Evolutionary conservation across 2,329 filamentous ascomycete species (phyloP).

Genomic region (Xylariales sp.): DNA sequence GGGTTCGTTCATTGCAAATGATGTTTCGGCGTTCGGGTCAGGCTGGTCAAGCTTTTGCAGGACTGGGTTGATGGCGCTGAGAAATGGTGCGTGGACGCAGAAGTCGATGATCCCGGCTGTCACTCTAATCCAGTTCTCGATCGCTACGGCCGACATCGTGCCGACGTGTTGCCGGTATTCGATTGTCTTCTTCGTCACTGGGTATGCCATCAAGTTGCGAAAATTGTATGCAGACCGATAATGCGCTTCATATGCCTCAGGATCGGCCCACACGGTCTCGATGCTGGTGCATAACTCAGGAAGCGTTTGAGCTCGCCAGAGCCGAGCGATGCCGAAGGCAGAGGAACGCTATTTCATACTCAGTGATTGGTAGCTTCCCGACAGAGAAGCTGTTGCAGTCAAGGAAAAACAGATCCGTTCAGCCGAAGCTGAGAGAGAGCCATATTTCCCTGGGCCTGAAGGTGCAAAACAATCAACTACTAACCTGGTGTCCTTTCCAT

Average conservation of each 20-base stretch:
- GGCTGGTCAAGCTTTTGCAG: slow-evolving; percentile 1
- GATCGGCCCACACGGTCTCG: neutral
- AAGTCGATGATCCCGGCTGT: neutral
- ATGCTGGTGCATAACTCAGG: neutral
- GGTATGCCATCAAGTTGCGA: neutral
- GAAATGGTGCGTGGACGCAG: slow-evolving; percentile 1
- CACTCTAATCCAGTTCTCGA: slow-evolving; percentile 6
- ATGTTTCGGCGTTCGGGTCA: slow-evolving; percentile 1
- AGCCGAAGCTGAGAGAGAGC: too few relatives aligned
- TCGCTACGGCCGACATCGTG: slow-evolving; percentile 5
- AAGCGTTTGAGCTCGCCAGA: neutral
- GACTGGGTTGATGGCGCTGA: neutral
- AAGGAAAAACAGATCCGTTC: too few relatives aligned
- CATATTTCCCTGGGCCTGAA: neutral
- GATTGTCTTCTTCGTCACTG: slow-evolving; percentile 1
- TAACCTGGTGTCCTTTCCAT: neutral
- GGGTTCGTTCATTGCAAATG: neutral
- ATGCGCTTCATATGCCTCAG: neutral
- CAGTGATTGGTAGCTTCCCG: slow-evolving; percentile 1
- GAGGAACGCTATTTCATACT: too few relatives aligned
- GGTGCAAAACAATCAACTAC: neutral
- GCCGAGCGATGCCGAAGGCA: slow-evolving; percentile 1
- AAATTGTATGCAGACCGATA: slow-evolving; percentile 8
- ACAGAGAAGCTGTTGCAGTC: too few relatives aligned
- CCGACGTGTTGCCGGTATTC: slow-evolving; percentile 7